Percentiles rank a stretch among this genome's conserved stretches.
Conservation (phyloP, 495 filamentous ascomycete species). For the Barbatosphaeria neglecta region DNA sequence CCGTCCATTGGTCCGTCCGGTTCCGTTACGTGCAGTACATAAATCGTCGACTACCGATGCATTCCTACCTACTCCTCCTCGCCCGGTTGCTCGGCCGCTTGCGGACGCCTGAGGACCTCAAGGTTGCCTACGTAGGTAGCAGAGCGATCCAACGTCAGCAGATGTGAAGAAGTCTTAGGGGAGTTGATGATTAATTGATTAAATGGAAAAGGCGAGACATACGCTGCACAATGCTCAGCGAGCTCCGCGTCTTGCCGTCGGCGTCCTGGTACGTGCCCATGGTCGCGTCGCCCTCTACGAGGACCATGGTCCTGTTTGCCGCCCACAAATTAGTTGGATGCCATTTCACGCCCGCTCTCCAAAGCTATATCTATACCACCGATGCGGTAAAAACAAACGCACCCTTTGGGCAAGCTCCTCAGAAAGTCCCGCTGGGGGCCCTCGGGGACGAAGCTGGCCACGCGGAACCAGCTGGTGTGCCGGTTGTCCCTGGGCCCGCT, state of each 20-base stretch:
- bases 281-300: conserved; percentile 60
- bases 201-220: conserved; percentile 23
- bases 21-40: too few relatives aligned
- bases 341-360: too few relatives aligned
- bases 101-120: conserved; percentile 41
- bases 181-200: too few relatives aligned
- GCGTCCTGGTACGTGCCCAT: conserved; percentile 48
- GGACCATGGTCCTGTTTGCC: conserved; percentile 47
- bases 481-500: conserved; percentile 47
- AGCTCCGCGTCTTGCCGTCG: conserved; percentile 47
- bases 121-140: conserved; percentile 33
- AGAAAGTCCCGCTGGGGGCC: conserved; percentile 55
- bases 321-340: not conserved
- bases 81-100: not conserved
- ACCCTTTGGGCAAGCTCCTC: conserved; percentile 66
- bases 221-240: conserved; percentile 64
- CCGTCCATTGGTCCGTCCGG: too few relatives aligned
- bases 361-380: not conserved
- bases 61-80: not conserved
- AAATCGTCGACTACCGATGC: too few relatives aligned
- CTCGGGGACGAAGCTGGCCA: conserved; percentile 50
- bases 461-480: conserved; percentile 65
- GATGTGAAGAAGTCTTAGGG: too few relatives aligned
- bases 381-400: conserved; percentile 17
- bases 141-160: too few relatives aligned